Percentiles rank a stretch among this genome's conserved stretches.
Evolutionary conservation across 2,329 filamentous ascomycete species (phyloP).

Genomic region (Pseudogymnoascus pannorum): DNA sequence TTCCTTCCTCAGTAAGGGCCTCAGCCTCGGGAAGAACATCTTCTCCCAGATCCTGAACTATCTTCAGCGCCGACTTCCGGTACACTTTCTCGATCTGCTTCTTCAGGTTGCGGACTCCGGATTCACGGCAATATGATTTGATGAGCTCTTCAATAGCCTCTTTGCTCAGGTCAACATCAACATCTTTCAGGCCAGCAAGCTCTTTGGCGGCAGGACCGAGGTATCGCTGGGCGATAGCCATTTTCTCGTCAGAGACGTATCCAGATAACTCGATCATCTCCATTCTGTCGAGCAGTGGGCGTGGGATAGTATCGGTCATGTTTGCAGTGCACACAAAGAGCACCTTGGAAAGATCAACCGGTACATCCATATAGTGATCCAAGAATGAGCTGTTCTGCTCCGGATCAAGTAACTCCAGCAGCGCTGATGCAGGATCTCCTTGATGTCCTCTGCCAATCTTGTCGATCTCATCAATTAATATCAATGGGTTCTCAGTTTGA

Average conservation of each 20-base stretch:
- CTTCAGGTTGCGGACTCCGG: constrained; percentile 93
- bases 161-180: constrained; percentile 78
- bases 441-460: constrained; percentile 97
- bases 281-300: constrained; percentile 92
- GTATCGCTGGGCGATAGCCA: constrained; percentile 92
- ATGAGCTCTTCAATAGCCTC: constrained; percentile 93
- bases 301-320: constrained; percentile 95
- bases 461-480: constrained; percentile 95
- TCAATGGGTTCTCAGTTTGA: constrained; percentile 94
- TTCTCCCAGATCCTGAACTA: constrained; percentile 89
- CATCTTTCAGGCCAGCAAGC: constrained; percentile 79
- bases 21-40: constrained; percentile 72
- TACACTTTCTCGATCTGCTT: constrained; percentile 99
- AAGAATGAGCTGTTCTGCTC: constrained; percentile 97
- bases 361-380: constrained; percentile 98
- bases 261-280: constrained; percentile 94
- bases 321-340: constrained; percentile 98
- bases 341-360: constrained; percentile 94
- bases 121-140: constrained; percentile 97
- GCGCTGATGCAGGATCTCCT: constrained; percentile 88
- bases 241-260: constrained; percentile 97
- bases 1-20: constrained; percentile 78
- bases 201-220: constrained; percentile 92
- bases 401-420: constrained; percentile 88
- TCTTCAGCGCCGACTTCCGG: constrained; percentile 92